Base-by-base conservation (phyloP, 2,329 filamentous ascomycete genomes). In the Dactylellina leptospora region DNA sequence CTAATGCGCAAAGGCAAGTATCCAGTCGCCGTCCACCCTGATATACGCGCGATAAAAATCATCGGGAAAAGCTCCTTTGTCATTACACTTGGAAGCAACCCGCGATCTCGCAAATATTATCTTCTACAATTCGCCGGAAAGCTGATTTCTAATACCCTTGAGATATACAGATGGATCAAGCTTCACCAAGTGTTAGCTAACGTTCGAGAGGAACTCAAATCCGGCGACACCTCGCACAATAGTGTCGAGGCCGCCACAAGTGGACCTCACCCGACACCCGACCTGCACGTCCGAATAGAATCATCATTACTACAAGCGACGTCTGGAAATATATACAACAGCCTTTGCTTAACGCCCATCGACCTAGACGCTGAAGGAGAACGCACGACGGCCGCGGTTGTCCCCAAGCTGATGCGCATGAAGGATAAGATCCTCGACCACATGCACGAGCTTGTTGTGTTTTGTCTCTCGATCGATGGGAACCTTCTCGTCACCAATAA, bases 361-460 rank as follows among this genome's bases (percentile, higher is more conserved):
- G 30, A 50, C 25, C 16, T 27, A 28, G 28, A 61, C 20, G 27
- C 48, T 25, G 53, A 53, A 9, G 40, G 8, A 10, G 54, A 64
- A 16, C 30, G 28, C 23, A 30, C 30, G 4, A 59, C 33, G 20
- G 38, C 58, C 1, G 56, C 40, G 4, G 50, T 66, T 8, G 53
- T 73, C 13, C 61, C 61, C 10, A 66, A 73, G 50, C 30, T 73
- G 27, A 64, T 66, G 59, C 68, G 58, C 16, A 73, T 64, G 68
- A 73, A 73, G 38, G 68, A 73, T 28, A 64, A 73, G 13, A 66
- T 66, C 8, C 61, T 66, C 38, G 61, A 73, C 50, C 68, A 73
- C 48, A 40, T 73, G 50, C 53, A 73, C 47, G 68, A 73, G 36
- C 68, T 66, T 54, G 68, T 66, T 13, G 42, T 73, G 20, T 73